Conservation (phyloP, 1,139 yeast genomes). For the Eremothecium coryli region DNA sequence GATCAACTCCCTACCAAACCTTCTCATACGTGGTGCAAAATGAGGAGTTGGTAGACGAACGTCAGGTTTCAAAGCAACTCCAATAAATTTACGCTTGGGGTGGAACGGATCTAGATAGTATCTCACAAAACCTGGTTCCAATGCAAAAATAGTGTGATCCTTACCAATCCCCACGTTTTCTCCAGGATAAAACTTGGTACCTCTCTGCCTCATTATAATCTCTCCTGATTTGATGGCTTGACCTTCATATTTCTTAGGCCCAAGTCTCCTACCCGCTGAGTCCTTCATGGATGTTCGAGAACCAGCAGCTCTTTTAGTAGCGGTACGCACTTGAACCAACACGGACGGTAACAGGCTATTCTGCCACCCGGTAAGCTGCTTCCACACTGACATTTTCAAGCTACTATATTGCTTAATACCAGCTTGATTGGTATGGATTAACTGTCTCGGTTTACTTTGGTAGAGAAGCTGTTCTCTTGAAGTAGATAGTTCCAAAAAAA, state of each 20-base stretch:
- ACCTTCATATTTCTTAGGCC: conserved; percentile 78
- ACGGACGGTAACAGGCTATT: conserved; percentile 5
- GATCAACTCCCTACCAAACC: conserved; percentile 66
- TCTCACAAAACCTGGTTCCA: conserved; percentile 88
- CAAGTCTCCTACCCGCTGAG: conserved; percentile 91
- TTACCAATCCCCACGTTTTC: conserved; percentile 84
- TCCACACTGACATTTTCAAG: conserved; percentile 3
- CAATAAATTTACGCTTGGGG: conserved; percentile 83
- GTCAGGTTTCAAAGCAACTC: conserved; percentile 65
- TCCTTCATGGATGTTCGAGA: conserved; percentile 88
- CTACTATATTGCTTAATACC: neutral
- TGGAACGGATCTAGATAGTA: conserved; percentile 96
- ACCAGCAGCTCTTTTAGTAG: conserved; percentile 91
- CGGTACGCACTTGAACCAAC: conserved; percentile 60
- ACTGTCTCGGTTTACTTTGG: too few species aligned
- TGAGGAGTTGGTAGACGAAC: conserved; percentile 76
- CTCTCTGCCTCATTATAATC: conserved; percentile 89
- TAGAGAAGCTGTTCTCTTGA: too few species aligned
- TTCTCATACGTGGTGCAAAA: conserved; percentile 73
- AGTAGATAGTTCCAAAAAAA: too few species aligned
- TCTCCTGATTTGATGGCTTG: conserved; percentile 64
- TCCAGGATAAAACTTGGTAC: conserved; percentile 95
- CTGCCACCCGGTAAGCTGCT: conserved; percentile 1
- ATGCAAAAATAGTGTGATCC: conserved; percentile 87
- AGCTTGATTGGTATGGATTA: too few species aligned